A percentile compares a stretch with the other conserved stretches of the same genome.
These are phyloP conservation scores for Ligustrum vulgare DNA, from an alignment of 257 asterid genomes.

Conservation along the genomic window DNA sequence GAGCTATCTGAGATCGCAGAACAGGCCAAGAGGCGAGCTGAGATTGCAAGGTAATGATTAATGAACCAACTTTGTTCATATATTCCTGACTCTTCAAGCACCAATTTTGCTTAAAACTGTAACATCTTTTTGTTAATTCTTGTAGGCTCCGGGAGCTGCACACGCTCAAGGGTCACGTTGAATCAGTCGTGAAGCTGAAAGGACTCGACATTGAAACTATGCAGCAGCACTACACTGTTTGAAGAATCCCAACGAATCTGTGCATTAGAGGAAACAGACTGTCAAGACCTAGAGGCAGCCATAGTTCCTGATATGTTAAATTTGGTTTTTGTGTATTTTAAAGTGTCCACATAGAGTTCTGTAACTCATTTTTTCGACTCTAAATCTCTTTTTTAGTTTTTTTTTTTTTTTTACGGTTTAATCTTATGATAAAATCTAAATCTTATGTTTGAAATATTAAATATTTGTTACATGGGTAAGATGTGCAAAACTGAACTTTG, in stretches of 20 bases:
- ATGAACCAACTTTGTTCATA: neutral
- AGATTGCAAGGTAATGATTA: conserved; percentile 94
- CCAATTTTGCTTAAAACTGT: neutral
- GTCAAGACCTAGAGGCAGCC: neutral
- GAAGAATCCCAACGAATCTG: conserved; percentile 8
- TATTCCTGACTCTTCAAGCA: neutral
- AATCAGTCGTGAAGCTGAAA: conserved; percentile 63
- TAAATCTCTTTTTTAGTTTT: neutral
- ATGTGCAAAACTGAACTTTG: too few relatives aligned
- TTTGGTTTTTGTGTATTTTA: neutral
- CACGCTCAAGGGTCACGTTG: conserved; percentile 63
- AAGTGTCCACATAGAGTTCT: neutral
- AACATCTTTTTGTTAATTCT: neutral
- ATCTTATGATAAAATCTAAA: neutral
- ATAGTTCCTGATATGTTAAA: neutral
- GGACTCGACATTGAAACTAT: conserved; percentile 59
- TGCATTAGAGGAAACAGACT: neutral
- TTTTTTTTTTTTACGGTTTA: neutral
- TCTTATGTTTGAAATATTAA: neutral
- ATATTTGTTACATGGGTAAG: too few relatives aligned
- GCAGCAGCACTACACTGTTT: conserved; percentile 59
- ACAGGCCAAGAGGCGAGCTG: conserved; percentile 91
- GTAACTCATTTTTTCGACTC: neutral
- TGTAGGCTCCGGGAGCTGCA: conserved; percentile 52
- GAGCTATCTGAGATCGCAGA: conserved; percentile 93